Base-by-base conservation (phyloP, 495 filamentous ascomycete species). In the Hamigera avellanea region DNA sequence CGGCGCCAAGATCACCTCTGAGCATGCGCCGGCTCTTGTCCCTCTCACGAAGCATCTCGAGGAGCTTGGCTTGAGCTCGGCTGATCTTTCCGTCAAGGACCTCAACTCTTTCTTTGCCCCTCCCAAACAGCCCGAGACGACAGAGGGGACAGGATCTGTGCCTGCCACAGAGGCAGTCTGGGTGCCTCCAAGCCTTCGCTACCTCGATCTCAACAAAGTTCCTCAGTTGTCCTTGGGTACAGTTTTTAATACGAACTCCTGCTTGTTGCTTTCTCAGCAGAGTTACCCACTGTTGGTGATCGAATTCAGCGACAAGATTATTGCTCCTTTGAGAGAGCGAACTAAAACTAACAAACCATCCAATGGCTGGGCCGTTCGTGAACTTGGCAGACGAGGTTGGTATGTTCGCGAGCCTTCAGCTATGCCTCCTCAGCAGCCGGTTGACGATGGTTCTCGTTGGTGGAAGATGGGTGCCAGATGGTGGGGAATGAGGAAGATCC, bases 391-490 rank as follows among this genome's bases (percentile, higher is more conserved):
- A 50, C 62, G 56, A 61, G 81, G 80, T 43, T 89, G 65, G 85
- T 91, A 64, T 45, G 81, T 78, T 6, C 63, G 74, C 5, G 68
- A 71, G 31, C 58, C 62, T 12, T 54, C 59, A 1, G 52, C 58
- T n/a, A 42, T 62, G 48, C 50, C 60, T 13, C 25, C 14, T 16
- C 29, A 52, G 12, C 39, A 45, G 23, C 46, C 50, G 21, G 13
- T 49, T 13, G 61, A 67, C 25, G 58, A 73, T 26, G 80, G 79
- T 5, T 57, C 69, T 21, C 67, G 81, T 18, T 49, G 52, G 36
- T 93, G 86, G 86, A 93, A 93, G 65, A 83, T 86, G 83, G 86
- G 86, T 9, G 84, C 83, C n/a, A 72, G 73, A 40, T 80, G 74
- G 62, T 91, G 86, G 85, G 86, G 86, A 12, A 86, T 85, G 75